Evolutionary conservation across 441 rosid species (phyloP).

Genomic region (Syzygium syzygioides): DNA sequence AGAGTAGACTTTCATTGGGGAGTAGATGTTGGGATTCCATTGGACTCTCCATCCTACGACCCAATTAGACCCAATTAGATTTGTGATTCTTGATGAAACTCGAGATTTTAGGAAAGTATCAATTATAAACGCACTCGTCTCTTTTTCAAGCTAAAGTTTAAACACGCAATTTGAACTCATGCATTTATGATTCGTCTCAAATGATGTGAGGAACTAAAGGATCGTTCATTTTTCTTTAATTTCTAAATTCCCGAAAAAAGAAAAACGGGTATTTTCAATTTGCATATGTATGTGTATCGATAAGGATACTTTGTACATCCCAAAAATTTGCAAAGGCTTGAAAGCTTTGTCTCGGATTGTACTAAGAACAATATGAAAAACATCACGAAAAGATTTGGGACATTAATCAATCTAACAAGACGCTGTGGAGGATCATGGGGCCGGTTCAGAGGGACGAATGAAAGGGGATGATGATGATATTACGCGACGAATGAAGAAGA

Average conservation of each 20-base stretch:
- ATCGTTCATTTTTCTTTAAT: too few species aligned
- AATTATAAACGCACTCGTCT: rapidly evolving
- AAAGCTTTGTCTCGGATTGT: too few species aligned
- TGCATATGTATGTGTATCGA: too few species aligned
- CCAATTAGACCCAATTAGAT: not conserved
- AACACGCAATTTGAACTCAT: not conserved
- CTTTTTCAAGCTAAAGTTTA: not conserved
- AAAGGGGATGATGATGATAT: not conserved
- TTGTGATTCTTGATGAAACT: not conserved
- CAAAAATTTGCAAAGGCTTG: too few species aligned
- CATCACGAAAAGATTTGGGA: too few species aligned
- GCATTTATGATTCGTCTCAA: not conserved
- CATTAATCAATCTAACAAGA: too few species aligned
- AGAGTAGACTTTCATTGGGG: rapidly evolving
- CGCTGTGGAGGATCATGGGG: not conserved
- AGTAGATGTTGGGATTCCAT: not conserved
- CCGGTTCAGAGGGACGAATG: not conserved
- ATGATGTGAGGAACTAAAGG: too few species aligned
- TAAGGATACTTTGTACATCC: too few species aligned
- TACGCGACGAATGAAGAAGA: not conserved
- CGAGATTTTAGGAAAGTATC: rapidly evolving
- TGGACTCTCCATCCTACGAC: not conserved
- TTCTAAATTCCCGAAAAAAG: too few species aligned
- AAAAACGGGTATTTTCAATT: too few species aligned
- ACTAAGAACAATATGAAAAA: too few species aligned